These are phyloP conservation scores for Melampsora medusae DNA, from an alignment of 1,284 basidiomycete species.

Conservation along the genomic window DNA sequence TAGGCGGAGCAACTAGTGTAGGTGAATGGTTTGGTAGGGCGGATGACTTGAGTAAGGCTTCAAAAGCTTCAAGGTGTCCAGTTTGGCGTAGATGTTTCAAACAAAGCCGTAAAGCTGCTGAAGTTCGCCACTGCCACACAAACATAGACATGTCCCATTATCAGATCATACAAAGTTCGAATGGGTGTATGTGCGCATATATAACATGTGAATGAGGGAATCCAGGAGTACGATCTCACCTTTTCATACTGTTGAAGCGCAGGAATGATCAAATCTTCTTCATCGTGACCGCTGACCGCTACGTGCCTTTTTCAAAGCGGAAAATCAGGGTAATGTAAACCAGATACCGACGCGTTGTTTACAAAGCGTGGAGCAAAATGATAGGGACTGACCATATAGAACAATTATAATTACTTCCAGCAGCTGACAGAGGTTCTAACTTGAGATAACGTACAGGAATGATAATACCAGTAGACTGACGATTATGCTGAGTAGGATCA, in stretches of 20 bases:
- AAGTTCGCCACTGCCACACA: slow-evolving; percentile 64
- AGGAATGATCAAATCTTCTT: slow-evolving; percentile 23
- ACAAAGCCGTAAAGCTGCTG: slow-evolving; percentile 65
- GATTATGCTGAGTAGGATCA: not conserved
- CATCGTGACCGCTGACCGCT: slow-evolving; percentile 29
- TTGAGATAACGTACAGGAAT: slow-evolving; percentile 42
- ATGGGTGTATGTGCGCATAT: too few relatives aligned
- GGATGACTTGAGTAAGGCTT: slow-evolving; percentile 34
- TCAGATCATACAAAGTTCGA: not conserved
- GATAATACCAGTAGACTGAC: slow-evolving; percentile 1
- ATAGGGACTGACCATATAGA: slow-evolving; percentile 36
- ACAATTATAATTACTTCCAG: slow-evolving; percentile 42
- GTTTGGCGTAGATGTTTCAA: slow-evolving; percentile 43
- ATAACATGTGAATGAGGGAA: not conserved
- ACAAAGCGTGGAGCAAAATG: too few relatives aligned
- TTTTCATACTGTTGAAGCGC: slow-evolving; percentile 31
- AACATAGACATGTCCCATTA: not conserved
- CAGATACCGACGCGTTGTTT: not conserved
- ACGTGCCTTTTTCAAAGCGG: slow-evolving; percentile 26
- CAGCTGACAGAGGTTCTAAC: slow-evolving; percentile 40
- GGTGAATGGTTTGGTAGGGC: slow-evolving; percentile 23
- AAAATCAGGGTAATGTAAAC: not conserved
- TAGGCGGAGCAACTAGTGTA: slow-evolving; percentile 16
- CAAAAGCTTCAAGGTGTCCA: slow-evolving; percentile 40
- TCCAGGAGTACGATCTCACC: not conserved